These are phyloP conservation scores for Fragaria vesca DNA, from an alignment of 306 rosid genomes.

Conservation along the genomic window DNA sequence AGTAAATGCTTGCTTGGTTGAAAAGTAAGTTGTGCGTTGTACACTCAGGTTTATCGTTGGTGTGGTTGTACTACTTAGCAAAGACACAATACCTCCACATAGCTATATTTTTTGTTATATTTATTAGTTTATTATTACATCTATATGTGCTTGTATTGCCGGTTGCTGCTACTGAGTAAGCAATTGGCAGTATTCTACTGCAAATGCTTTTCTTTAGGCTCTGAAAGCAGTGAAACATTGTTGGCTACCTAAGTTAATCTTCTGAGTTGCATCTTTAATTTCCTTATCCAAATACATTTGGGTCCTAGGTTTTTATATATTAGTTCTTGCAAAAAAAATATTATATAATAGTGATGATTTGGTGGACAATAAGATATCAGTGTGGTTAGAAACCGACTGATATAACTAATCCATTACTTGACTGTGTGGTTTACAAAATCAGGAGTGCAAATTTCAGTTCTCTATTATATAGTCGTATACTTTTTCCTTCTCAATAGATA, in stretches of 20 bases:
- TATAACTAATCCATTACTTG: not conserved
- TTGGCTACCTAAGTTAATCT: not conserved
- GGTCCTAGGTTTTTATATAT: not conserved
- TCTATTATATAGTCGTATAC: not conserved
- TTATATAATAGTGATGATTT: not conserved
- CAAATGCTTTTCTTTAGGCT: not conserved
- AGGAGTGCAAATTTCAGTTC: too few species aligned
- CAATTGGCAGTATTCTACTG: not conserved
- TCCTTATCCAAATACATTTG: not conserved
- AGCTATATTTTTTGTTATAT: not conserved
- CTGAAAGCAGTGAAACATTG: not conserved
- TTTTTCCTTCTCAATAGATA: not conserved
- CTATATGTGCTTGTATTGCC: not conserved
- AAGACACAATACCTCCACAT: not conserved
- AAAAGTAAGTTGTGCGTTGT: not conserved
- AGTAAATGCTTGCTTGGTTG: conserved; percentile 7
- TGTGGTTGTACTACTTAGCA: not conserved
- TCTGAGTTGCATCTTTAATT: not conserved
- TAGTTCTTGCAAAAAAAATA: not conserved
- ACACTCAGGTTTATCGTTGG: not conserved
- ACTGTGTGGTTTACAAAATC: too few species aligned
- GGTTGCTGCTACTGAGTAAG: not conserved
- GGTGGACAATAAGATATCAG: not conserved
- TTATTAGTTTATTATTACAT: not conserved
- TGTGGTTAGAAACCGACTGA: not conserved